phyloP scores from a whole-genome alignment of 1,284 basidiomycete genomes.

The Papiliotrema flavescens region DNA sequence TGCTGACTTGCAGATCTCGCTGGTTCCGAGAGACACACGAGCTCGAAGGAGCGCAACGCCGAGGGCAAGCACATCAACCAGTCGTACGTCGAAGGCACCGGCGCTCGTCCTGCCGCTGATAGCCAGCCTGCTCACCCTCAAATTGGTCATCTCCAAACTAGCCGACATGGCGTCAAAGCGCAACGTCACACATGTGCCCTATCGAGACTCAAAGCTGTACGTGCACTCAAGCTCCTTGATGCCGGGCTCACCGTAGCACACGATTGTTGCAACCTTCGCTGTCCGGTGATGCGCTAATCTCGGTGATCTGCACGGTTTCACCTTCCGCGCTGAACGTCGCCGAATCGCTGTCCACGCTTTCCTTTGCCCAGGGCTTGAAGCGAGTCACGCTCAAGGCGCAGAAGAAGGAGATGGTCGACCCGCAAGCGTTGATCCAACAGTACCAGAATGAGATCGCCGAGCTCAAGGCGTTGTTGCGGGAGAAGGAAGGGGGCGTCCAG shows the following conservation, averaged over 20 bases:
- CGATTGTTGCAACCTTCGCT: slow-evolving; percentile 92
- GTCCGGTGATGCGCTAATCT: slow-evolving; percentile 90
- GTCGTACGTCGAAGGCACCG: slow-evolving; percentile 24
- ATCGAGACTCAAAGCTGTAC: slow-evolving; percentile 80
- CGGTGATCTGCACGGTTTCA: slow-evolving; percentile 93
- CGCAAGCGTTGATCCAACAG: slow-evolving; percentile 78
- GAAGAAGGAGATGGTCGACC: slow-evolving; percentile 89
- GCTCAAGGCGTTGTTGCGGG: slow-evolving; percentile 51
- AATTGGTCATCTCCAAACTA: slow-evolving; percentile 81
- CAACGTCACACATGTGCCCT: slow-evolving; percentile 86
- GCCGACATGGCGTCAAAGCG: slow-evolving; percentile 78
- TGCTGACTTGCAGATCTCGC: slow-evolving; percentile 75
- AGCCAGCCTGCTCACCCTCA: slow-evolving; percentile 56
- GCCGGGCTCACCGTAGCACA: slow-evolving; percentile 52
- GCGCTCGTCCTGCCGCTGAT: too few relatives aligned
- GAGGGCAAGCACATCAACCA: slow-evolving; percentile 91
- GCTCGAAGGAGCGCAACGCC: slow-evolving; percentile 82
- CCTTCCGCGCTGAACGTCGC: slow-evolving; percentile 65
- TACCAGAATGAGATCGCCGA: slow-evolving; percentile 89
- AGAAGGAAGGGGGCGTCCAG: slow-evolving; percentile 49
- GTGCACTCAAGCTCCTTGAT: not conserved
- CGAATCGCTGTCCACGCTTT: slow-evolving; percentile 77
- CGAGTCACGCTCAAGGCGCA: slow-evolving; percentile 69
- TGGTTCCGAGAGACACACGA: slow-evolving; percentile 91
- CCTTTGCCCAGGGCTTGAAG: slow-evolving; percentile 65